Conservation (phyloP, 164 flowering plant species). For the Nymphaea colorata region DNA sequence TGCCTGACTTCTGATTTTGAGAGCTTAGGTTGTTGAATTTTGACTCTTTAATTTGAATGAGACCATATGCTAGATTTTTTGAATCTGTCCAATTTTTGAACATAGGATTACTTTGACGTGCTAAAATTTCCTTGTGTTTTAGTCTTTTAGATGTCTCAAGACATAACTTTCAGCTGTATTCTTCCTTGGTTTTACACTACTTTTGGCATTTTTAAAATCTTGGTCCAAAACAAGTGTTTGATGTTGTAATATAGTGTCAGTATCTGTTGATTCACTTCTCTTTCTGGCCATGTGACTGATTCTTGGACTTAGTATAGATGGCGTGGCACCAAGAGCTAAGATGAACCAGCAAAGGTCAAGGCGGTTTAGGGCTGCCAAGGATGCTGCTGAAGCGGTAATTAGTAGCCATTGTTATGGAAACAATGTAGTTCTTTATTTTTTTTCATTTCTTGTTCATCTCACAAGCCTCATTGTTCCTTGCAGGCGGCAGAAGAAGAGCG, state of each 20-base stretch:
- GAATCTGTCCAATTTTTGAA: no score
- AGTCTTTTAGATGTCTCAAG: no score
- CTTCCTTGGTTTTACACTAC: neutral
- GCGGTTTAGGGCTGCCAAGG: constrained; percentile 95
- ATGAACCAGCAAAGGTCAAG: constrained; percentile 98
- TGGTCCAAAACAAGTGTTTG: neutral
- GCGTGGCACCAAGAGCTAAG: constrained; percentile 98
- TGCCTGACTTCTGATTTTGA: no score
- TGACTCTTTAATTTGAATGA: no score
- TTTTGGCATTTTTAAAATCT: neutral
- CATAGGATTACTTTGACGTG: no score
- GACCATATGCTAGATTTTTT: no score
- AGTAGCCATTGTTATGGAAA: neutral
- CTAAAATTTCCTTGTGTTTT: no score
- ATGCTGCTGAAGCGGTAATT: constrained; percentile 82
- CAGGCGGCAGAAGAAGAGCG: constrained; percentile 92
- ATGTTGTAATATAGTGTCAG: neutral
- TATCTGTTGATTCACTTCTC: neutral
- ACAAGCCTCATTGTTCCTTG: neutral
- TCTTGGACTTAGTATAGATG: constrained; percentile 37
- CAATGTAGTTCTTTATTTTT: no score
- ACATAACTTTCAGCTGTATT: no score
- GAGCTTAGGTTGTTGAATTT: no score
- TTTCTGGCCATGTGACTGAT: neutral
- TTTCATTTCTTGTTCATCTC: no score